Evolutionary conservation across 2,329 filamentous ascomycete genomes (phyloP).

Genomic region (Lasiodiplodia theobromae): DNA sequence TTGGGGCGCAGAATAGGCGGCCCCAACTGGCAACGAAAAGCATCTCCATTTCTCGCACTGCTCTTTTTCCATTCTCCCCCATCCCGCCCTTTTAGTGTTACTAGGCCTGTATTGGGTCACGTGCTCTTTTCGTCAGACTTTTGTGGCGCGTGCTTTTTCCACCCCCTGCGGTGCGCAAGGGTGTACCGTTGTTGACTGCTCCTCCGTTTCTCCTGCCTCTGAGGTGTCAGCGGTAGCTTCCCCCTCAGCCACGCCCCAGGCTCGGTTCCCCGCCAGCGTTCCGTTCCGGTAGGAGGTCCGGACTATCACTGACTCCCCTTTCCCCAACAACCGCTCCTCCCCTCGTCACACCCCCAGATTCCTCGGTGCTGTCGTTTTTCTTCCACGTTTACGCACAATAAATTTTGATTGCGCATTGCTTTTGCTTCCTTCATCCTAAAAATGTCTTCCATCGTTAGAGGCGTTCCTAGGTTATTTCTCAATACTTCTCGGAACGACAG

Average conservation of each 20-base stretch:
- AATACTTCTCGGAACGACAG: not conserved
- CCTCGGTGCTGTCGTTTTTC: not conserved
- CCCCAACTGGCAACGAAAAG: constrained; percentile 11
- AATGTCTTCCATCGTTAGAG: constrained; percentile 6
- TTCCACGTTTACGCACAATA: not conserved
- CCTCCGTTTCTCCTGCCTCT: not conserved
- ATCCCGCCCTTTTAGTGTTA: not conserved
- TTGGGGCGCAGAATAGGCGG: not conserved
- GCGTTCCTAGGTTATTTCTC: not conserved
- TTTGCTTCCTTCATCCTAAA: not conserved
- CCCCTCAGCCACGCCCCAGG: not conserved
- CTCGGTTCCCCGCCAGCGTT: constrained; percentile 24
- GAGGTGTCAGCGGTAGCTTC: not conserved
- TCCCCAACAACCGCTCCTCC: not conserved
- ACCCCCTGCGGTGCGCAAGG: not conserved
- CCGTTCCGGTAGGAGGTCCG: constrained; percentile 17
- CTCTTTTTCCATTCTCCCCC: not conserved
- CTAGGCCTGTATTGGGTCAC: not conserved
- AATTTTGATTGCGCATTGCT: not conserved
- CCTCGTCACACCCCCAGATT: not conserved
- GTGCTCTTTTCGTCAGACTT: not conserved
- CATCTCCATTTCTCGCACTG: constrained; percentile 19
- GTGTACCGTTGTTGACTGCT: not conserved
- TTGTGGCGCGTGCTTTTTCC: not conserved
- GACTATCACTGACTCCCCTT: not conserved